Evolutionary conservation across 306 rosid species (phyloP).

Genomic region (Gillenia trifoliata): DNA sequence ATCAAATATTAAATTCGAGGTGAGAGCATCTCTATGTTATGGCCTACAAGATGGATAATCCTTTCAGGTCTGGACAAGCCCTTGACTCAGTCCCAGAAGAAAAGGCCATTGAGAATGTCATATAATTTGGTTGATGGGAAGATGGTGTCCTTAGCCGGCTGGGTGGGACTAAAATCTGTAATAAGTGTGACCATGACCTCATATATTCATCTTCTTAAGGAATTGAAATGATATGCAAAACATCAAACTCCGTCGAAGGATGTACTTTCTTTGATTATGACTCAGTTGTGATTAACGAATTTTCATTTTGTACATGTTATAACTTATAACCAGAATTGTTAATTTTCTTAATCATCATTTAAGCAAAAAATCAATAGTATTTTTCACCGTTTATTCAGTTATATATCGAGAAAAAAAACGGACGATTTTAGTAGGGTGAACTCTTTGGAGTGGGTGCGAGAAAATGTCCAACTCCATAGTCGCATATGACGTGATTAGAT

Average conservation of each 20-base stretch:
- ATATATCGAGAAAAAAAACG: too few relatives aligned
- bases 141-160: not conserved
- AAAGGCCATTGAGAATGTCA: not conserved
- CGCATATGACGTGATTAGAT: too few relatives aligned
- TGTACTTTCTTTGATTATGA: rapidly evolving
- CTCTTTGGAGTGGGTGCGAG: too few relatives aligned
- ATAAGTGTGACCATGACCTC: not conserved
- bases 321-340: too few relatives aligned
- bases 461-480: too few relatives aligned
- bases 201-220: not conserved
- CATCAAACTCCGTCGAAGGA: not conserved
- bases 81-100: not conserved
- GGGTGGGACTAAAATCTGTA: not conserved
- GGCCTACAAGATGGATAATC: not conserved
- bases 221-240: not conserved
- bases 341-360: too few relatives aligned
- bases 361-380: too few relatives aligned
- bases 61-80: not conserved
- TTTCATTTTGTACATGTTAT: too few relatives aligned
- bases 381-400: too few relatives aligned
- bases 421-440: too few relatives aligned
- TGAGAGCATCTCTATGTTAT: not conserved
- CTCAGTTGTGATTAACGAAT: too few relatives aligned
- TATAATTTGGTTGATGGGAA: not conserved
- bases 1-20: too few relatives aligned